Percentiles rank a stretch among this genome's conserved stretches.
Evolutionary conservation across 1,284 basidiomycete genomes (phyloP).

Genomic region (Microbotryum saponariae): DNA sequence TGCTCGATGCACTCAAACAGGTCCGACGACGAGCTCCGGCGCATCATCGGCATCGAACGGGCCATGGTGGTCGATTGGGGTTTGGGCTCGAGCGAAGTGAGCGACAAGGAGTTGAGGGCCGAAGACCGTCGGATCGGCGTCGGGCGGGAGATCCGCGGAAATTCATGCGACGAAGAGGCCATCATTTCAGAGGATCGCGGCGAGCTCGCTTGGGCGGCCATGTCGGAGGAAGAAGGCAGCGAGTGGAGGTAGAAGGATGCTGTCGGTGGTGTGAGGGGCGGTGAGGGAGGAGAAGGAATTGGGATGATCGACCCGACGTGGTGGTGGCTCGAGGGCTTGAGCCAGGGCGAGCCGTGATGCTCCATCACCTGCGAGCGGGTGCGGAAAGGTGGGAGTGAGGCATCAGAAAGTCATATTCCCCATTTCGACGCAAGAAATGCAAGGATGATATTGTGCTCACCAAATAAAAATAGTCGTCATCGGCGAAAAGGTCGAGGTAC

Average conservation of each 20-base stretch:
- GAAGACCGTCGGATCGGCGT: neutral
- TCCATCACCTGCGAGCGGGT: slow-evolving; percentile 57
- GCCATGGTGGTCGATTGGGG: neutral
- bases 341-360: slow-evolving; percentile 80
- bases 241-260: neutral
- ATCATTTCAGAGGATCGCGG: too few species aligned
- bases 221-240: slow-evolving; percentile 1
- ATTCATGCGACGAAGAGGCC: too few species aligned
- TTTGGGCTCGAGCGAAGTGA: too few species aligned
- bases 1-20: slow-evolving; percentile 89
- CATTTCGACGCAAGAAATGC: neutral
- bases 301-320: too few species aligned
- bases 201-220: too few species aligned
- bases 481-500: slow-evolving; percentile 74
- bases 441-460: neutral
- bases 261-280: slow-evolving; percentile 3
- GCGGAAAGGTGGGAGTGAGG: neutral
- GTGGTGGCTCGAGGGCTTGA: slow-evolving; percentile 4
- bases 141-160: neutral
- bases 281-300: slow-evolving; percentile 11
- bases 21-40: slow-evolving; percentile 71
- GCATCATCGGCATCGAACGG: slow-evolving; percentile 44
- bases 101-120: too few species aligned
- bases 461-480: slow-evolving; percentile 51
- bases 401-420: too few species aligned